These are phyloP conservation scores for Aphanomyces stellatus DNA, from an alignment of 352 stramenopile genomes.

Conservation along the genomic window DNA sequence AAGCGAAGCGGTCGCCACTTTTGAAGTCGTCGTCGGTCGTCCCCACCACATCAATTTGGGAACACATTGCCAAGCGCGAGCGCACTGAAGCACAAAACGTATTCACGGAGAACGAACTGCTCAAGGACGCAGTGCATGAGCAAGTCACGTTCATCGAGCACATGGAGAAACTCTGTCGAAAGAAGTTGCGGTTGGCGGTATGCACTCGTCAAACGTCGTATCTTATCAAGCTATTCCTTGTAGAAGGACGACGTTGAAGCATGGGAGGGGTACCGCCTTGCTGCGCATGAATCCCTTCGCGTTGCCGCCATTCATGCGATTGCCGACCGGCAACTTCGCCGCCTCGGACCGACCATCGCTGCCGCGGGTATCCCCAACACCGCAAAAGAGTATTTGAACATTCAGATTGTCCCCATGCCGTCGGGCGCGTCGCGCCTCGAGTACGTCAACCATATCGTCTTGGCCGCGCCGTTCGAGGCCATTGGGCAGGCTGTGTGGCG, in stretches of 20 bases:
- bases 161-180: not conserved
- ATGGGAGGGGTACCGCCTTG: not conserved
- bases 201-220: not conserved
- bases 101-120: not conserved
- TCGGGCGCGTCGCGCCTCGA: not conserved
- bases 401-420: not conserved
- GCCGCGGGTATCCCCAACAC: not conserved
- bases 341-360: not conserved
- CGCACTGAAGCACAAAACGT: not conserved
- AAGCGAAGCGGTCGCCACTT: too few relatives aligned
- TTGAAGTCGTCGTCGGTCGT: not conserved
- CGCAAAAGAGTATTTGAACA: not conserved
- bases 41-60: not conserved
- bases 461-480: not conserved
- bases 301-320: not conserved
- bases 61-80: not conserved
- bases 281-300: not conserved
- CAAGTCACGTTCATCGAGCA: not conserved
- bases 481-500: not conserved
- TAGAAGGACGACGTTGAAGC: not conserved
- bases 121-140: not conserved
- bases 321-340: not conserved
- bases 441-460: not conserved
- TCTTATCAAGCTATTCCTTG: not conserved
- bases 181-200: not conserved